Percentiles rank a stretch among this genome's conserved stretches.
These are phyloP conservation scores for Hanseniaspora hatyaiensis DNA, from an alignment of 805 yeast species.

Conservation along the genomic window DNA sequence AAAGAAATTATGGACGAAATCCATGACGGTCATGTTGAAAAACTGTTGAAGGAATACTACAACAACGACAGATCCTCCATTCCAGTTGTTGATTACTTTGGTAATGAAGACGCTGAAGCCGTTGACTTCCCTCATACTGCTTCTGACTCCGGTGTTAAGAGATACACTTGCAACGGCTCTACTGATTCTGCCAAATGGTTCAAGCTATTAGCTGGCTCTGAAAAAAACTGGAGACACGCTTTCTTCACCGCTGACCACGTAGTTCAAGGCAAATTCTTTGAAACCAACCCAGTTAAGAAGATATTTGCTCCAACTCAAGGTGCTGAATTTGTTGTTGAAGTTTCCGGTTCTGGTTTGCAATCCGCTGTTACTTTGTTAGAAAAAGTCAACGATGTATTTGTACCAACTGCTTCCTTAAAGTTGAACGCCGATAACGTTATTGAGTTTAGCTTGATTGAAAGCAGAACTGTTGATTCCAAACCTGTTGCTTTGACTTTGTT, in stretches of 20 bases:
- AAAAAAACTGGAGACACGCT: constrained; percentile 83
- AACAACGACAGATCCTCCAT: constrained; percentile 55
- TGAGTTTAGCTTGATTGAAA: constrained; percentile 67
- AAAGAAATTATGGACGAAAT: constrained; percentile 77
- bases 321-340: constrained; percentile 49
- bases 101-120: constrained; percentile 44
- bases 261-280: constrained; percentile 76
- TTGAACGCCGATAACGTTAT: constrained; percentile 37
- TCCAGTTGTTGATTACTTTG: constrained; percentile 84
- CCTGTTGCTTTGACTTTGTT: constrained; percentile 68
- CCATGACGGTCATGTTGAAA: constrained; percentile 78
- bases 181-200: constrained; percentile 49
- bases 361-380: constrained; percentile 58
- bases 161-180: constrained; percentile 33
- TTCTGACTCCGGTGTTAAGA: constrained; percentile 25
- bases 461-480: constrained; percentile 66
- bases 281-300: constrained; percentile 64
- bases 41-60: constrained; percentile 58
- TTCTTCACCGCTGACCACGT: constrained; percentile 65
- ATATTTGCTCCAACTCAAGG: constrained; percentile 57
- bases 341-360: constrained; percentile 43
- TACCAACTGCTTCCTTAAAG: constrained; percentile 54
- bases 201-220: constrained; percentile 63
- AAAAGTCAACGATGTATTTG: constrained; percentile 55
- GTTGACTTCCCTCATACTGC: constrained; percentile 29